phyloP scores from a whole-genome alignment of 2,329 filamentous ascomycete species.

The Fusarium robinianum region DNA sequence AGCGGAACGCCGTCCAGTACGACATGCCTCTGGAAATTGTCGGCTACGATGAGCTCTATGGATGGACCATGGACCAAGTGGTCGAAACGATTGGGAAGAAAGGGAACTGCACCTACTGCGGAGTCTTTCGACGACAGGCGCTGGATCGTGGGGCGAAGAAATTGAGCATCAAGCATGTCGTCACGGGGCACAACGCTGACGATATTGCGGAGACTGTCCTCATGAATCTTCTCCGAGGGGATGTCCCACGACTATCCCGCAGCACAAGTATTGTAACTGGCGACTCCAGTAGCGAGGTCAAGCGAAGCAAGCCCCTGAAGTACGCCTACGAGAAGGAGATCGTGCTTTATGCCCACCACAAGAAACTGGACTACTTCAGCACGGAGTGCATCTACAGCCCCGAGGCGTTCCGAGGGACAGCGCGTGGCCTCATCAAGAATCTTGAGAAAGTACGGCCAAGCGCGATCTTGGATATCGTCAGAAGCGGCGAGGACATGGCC shows the following conservation, averaged over 20 bases:
- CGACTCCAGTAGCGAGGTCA: conserved; percentile 80
- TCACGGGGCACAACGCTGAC: conserved; percentile 97
- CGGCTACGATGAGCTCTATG: conserved; percentile 91
- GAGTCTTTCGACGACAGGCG: conserved; percentile 92
- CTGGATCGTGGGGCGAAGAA: conserved; percentile 89
- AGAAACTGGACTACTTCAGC: conserved; percentile 95
- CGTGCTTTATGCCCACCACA: conserved; percentile 95
- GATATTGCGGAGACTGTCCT: conserved; percentile 96
- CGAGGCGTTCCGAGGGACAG: conserved; percentile 93
- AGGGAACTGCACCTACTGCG: conserved; percentile 98
- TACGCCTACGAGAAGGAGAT: conserved; percentile 99
- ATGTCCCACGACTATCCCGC: conserved; percentile 82
- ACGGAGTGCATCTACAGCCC: conserved; percentile 99
- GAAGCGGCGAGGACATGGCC: conserved; percentile 96
- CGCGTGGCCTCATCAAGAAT: conserved; percentile 90
- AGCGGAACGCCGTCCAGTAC: conserved; percentile 89
- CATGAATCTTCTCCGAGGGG: conserved; percentile 93
- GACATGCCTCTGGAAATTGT: conserved; percentile 90
- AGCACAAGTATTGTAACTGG: conserved; percentile 90
- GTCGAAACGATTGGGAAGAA: conserved; percentile 97
- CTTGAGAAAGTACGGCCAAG: conserved; percentile 91
- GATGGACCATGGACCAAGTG: conserved; percentile 99
- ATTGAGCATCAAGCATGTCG: conserved; percentile 86
- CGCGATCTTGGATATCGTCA: conserved; percentile 91
- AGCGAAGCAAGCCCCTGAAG: conserved; percentile 94